Conservation (phyloP, 2,329 filamentous ascomycete species). For the Lasiodiplodia gonubiensis region DNA sequence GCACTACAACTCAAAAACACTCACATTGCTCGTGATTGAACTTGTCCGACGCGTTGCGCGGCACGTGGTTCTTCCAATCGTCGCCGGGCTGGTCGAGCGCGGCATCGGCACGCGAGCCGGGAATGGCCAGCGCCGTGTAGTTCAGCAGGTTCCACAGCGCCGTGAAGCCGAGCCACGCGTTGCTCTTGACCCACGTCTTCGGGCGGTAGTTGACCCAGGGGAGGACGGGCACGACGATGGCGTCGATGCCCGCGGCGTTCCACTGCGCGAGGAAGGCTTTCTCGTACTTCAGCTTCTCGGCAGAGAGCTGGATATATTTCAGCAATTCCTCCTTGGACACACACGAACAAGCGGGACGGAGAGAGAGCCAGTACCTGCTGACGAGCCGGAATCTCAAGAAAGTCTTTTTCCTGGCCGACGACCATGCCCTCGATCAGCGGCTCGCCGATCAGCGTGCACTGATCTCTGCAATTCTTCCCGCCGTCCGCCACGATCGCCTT, state of each 20-base stretch:
- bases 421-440: constrained; percentile 35
- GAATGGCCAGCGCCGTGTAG: constrained; percentile 29
- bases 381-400: constrained; percentile 29
- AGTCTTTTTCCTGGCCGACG: constrained; percentile 31
- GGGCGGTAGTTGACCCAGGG: constrained; percentile 33
- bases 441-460: constrained; percentile 32
- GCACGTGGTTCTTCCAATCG: constrained; percentile 4
- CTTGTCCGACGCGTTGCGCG: constrained; percentile 21
- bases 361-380: constrained; percentile 27
- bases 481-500: constrained; percentile 33
- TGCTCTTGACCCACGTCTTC: constrained; percentile 33
- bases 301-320: constrained; percentile 29
- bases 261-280: constrained; percentile 29
- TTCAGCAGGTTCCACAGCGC: constrained; percentile 41
- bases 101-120: constrained; percentile 20
- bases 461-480: constrained; percentile 29
- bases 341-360: too few species aligned
- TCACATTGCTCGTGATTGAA: constrained; percentile 29
- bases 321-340: too few species aligned
- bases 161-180: constrained; percentile 40
- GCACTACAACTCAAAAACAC: not conserved
- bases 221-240: constrained; percentile 31
- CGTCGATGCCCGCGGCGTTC: constrained; percentile 29
- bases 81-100: constrained; percentile 19
- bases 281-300: constrained; percentile 27